Base-by-base conservation (phyloP, 2,329 filamentous ascomycete species). In the Fusarium poae region DNA sequence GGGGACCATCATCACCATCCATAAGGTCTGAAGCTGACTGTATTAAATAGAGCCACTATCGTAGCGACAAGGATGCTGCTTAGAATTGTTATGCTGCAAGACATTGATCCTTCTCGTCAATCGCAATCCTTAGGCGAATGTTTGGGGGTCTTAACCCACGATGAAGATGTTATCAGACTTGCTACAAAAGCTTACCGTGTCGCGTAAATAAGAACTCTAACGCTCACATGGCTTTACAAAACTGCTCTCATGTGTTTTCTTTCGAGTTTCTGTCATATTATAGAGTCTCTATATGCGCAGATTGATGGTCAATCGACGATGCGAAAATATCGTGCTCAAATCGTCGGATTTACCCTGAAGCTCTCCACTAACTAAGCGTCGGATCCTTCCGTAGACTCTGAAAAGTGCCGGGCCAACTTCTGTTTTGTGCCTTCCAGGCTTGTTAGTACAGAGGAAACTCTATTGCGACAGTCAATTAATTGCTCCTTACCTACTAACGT, bases 301-400 rank as follows among this genome's bases (percentile, higher is more conserved):
- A 25, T 48, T 23, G 29, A 35, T 59, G 30, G 23, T 40, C 37
- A 7, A 25, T 12, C 25, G 16, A 8, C 11, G 16, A 23, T 27
- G 13, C n/a, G 2, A 11, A 35, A 48, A 13, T 5, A 5, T 25
- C 3, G 25, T 16, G 16, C 49, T 39, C 16, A 20, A 23, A 57
- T 18, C 21, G 11, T 21, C 20, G 3, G 1, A 7, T 15, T n/a
- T 64, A 64, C 59, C 59, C 61, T 64, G 27, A 10, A 64, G 50
- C 37, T 39, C 43, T 12, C 51, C 27, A 39, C 61, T 18, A 34
- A 27, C 25, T 18, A 34, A 27, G 5, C 25, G 37, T 25, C 29
- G 50, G 50, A 55, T 34, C 37, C 23, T 35, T 12, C 15, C 11
- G 7, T 12, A 62, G 58, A 62, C 57, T 57, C 60, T 62, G 58